Evolutionary conservation across 2,329 filamentous ascomycete genomes (phyloP).

Genomic region (Elsinoe necatrix): DNA sequence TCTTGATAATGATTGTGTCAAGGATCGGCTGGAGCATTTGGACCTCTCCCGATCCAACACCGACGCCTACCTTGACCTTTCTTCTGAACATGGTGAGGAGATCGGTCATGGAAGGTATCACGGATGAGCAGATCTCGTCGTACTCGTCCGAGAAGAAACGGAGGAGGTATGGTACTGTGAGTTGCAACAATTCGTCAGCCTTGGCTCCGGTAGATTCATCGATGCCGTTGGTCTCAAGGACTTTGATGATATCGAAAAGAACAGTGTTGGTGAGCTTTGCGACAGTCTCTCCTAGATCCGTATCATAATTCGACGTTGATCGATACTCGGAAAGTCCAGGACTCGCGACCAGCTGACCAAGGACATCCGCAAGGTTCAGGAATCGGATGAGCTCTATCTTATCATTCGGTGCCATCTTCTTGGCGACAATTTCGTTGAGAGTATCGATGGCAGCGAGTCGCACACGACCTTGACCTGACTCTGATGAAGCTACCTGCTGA

Average conservation of each 20-base stretch:
- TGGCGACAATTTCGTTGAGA: conserved; percentile 89
- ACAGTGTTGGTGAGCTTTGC: conserved; percentile 92
- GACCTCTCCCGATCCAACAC: conserved; percentile 66
- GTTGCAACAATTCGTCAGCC: conserved; percentile 72
- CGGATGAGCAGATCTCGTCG: conserved; percentile 93
- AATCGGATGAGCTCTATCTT: conserved; percentile 92
- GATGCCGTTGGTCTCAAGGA: conserved; percentile 62
- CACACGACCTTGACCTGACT: conserved; percentile 59
- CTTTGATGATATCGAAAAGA: conserved; percentile 76
- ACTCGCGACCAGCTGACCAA: conserved; percentile 76
- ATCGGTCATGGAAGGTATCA: conserved; percentile 88
- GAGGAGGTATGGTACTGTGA: conserved; percentile 77
- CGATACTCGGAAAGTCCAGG: conserved; percentile 70
- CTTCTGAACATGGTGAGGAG: conserved; percentile 85
- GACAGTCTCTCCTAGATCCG: conserved; percentile 87
- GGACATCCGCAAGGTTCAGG: conserved; percentile 76
- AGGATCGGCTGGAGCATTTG: conserved; percentile 79
- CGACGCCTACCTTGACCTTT: conserved; percentile 52
- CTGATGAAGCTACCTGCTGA: conserved; percentile 51
- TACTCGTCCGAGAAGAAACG: conserved; percentile 97
- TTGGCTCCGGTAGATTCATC: conserved; percentile 58
- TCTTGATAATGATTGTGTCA: conserved; percentile 87
- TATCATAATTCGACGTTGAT: conserved; percentile 81
- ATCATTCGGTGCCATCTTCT: conserved; percentile 92
- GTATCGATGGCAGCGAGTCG: conserved; percentile 88